Evolutionary conservation across 768 basidiomycete genomes (phyloP).

Genomic region (Trametes coccinea): DNA sequence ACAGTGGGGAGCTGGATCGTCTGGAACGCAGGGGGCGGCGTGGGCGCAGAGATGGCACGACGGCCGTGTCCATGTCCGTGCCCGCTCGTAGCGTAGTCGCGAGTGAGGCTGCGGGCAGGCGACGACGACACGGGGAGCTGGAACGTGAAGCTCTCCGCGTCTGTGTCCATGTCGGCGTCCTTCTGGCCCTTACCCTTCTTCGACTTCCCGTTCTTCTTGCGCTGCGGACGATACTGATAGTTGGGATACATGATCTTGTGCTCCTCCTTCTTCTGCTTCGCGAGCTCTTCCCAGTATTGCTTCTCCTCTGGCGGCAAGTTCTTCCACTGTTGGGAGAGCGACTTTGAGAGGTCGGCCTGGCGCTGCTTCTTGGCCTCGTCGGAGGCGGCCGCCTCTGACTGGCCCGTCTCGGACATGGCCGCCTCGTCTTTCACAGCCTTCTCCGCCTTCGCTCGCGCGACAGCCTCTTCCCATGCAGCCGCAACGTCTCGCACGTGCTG

Average conservation of each 20-base stretch:
- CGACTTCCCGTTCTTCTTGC: constrained; percentile 52
- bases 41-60: constrained; percentile 58
- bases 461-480: too few relatives aligned
- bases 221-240: constrained; percentile 79
- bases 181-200: constrained; percentile 41
- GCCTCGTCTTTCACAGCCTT: constrained; percentile 38
- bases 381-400: too few relatives aligned
- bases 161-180: constrained; percentile 52
- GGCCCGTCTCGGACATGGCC: too few relatives aligned
- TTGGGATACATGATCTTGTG: constrained; percentile 73
- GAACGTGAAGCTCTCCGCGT: constrained; percentile 51
- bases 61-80: constrained; percentile 37
- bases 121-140: constrained; percentile 36
- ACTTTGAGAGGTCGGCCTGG: constrained; percentile 78
- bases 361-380: constrained; percentile 60
- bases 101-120: constrained; percentile 34
- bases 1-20: constrained; percentile 70
- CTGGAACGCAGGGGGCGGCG: constrained; percentile 63
- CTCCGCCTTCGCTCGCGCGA: constrained; percentile 41
- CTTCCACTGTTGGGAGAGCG: constrained; percentile 83
- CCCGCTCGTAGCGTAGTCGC: constrained; percentile 33
- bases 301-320: constrained; percentile 63
- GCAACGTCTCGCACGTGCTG: constrained; percentile 65
- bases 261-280: constrained; percentile 79
- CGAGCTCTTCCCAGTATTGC: constrained; percentile 72